Percentiles rank a stretch among this genome's conserved stretches.
These are phyloP conservation scores for Plenodomus biglobosus DNA, from an alignment of 2,329 filamentous ascomycete genomes.

Conservation along the genomic window DNA sequence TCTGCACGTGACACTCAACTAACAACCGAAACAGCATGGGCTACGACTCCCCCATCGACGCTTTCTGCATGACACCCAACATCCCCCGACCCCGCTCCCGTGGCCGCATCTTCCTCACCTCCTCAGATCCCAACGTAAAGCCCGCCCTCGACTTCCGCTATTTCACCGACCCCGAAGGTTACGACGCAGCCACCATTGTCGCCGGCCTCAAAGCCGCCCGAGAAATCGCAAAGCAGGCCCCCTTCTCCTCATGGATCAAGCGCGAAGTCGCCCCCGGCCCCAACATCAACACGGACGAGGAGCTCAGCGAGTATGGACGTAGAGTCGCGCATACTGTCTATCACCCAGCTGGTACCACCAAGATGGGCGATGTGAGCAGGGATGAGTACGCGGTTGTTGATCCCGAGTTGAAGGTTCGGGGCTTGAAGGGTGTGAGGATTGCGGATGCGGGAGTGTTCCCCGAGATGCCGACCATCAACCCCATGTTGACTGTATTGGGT, in stretches of 20 bases:
- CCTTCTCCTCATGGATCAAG: constrained; percentile 83
- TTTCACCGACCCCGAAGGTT: constrained; percentile 83
- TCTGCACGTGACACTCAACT: constrained; percentile 3
- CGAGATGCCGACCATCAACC: constrained; percentile 83
- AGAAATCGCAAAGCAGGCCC: constrained; percentile 70
- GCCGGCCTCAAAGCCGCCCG: constrained; percentile 77
- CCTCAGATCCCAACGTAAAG: constrained; percentile 72
- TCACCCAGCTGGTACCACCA: constrained; percentile 84
- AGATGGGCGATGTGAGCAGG: constrained; percentile 75
- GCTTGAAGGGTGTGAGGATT: constrained; percentile 73
- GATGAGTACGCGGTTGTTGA: constrained; percentile 82
- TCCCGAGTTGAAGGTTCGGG: constrained; percentile 68
- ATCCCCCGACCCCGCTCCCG: constrained; percentile 80
- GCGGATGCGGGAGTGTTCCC: constrained; percentile 88
- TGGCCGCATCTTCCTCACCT: constrained; percentile 76
- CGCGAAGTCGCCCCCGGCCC: constrained; percentile 78
- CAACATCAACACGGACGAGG: constrained; percentile 72
- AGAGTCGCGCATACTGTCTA: constrained; percentile 85
- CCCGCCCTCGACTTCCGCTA: constrained; percentile 86
- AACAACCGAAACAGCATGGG: constrained; percentile 56
- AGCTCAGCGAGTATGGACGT: constrained; percentile 78
- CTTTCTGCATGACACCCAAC: constrained; percentile 93
- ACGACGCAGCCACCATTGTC: constrained; percentile 80
- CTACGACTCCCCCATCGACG: constrained; percentile 70
- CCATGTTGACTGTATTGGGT: constrained; percentile 84